Evolutionary conservation across 306 rosid genomes (phyloP).

Genomic region (Casuarina equisetifolia): DNA sequence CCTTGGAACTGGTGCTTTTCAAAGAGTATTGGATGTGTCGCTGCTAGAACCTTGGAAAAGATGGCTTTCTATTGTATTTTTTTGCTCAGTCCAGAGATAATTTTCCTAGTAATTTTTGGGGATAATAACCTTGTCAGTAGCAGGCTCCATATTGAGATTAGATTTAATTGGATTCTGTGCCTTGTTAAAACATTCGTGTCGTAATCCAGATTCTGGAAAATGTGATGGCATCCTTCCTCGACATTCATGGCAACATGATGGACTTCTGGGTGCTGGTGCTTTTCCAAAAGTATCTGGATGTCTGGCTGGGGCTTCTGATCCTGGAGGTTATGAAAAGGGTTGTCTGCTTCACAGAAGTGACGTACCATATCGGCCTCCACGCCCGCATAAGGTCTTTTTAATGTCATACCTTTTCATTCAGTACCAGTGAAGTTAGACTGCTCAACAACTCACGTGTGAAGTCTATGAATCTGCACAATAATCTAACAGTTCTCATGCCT

Average conservation of each 20-base stretch:
- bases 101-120: not conserved
- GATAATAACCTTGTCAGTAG: not conserved
- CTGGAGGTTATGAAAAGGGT: constrained; percentile 17
- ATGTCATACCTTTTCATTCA: constrained; percentile 4
- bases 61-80: not conserved
- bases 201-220: constrained; percentile 30
- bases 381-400: constrained; percentile 38
- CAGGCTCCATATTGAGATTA: not conserved
- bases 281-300: not conserved
- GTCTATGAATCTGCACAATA: not conserved
- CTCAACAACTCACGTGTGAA: not conserved
- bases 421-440: not conserved
- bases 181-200: constrained; percentile 11
- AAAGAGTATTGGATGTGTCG: not conserved
- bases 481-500: not conserved
- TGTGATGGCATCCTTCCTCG: constrained; percentile 15
- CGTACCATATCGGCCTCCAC: constrained; percentile 55
- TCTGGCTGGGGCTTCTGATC: constrained; percentile 4
- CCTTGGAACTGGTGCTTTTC: not conserved
- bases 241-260: constrained; percentile 8
- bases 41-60: not conserved
- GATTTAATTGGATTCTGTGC: not conserved
- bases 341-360: constrained; percentile 39
- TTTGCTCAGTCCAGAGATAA: not conserved
- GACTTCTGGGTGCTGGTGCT: constrained; percentile 21